A percentile compares a stretch with the other conserved stretches of the same genome.
These are phyloP conservation scores for Cyberlindnera veronae DNA, from an alignment of 805 yeast species.

Conservation along the genomic window DNA sequence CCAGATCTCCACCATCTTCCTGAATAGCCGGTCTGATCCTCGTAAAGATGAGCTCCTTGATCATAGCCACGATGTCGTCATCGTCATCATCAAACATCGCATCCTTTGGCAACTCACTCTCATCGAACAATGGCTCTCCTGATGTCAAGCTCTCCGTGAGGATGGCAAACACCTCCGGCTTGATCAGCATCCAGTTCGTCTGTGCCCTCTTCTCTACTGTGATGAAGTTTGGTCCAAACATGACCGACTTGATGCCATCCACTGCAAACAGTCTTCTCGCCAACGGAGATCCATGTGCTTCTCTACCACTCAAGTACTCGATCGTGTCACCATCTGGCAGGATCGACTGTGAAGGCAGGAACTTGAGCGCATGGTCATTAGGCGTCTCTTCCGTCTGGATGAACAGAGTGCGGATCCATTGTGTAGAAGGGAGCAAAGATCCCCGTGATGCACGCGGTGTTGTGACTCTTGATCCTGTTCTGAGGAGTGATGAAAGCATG, in stretches of 20 bases:
- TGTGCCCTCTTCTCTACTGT: conserved; percentile 64
- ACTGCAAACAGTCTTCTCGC: conserved; percentile 71
- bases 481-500: conserved; percentile 3
- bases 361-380: conserved; percentile 81
- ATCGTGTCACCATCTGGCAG: conserved; percentile 62
- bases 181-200: conserved; percentile 53
- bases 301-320: conserved; percentile 72
- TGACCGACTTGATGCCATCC: conserved; percentile 71
- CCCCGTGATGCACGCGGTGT: not conserved
- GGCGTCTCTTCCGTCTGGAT: conserved; percentile 87
- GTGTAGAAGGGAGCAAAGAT: not conserved
- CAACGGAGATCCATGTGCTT: conserved; percentile 70
- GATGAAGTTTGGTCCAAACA: conserved; percentile 82
- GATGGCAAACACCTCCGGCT: conserved; percentile 57
- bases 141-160: conserved; percentile 31
- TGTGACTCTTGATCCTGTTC: conserved; percentile 3
- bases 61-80: conserved; percentile 63
- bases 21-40: conserved; percentile 71
- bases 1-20: conserved; percentile 75
- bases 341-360: conserved; percentile 70
- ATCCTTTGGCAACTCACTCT: conserved; percentile 30
- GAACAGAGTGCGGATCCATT: conserved; percentile 36
- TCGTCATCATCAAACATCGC: conserved; percentile 54
- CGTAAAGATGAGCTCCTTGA: conserved; percentile 65
- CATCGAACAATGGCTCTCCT: conserved; percentile 50